Evolutionary conservation across 805 yeast genomes (phyloP).

Genomic region (Nakazawaea ishiwadae): DNA sequence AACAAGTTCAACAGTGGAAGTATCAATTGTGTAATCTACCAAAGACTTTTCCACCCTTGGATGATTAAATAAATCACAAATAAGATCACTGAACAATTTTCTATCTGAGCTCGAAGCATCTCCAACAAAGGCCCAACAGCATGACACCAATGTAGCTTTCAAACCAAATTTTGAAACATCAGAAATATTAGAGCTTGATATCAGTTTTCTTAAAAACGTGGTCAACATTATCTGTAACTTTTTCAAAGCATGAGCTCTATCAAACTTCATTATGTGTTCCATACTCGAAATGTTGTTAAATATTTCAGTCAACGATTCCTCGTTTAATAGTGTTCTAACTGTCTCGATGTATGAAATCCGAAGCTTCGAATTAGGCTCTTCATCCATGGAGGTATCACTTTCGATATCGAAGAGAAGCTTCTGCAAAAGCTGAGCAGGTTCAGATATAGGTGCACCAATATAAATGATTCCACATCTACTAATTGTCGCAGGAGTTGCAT

Average conservation of each 20-base stretch:
- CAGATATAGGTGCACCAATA: slow-evolving; percentile 37
- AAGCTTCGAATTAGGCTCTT: neutral
- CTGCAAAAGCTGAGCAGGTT: slow-evolving; percentile 11
- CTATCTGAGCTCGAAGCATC: slow-evolving; percentile 40
- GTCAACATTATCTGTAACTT: slow-evolving; percentile 37
- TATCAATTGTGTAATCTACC: slow-evolving; percentile 38
- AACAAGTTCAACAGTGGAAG: slow-evolving; percentile 46
- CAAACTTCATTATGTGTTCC: slow-evolving; percentile 50
- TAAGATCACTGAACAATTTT: slow-evolving; percentile 23
- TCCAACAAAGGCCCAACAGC: slow-evolving; percentile 66
- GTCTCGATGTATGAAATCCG: neutral
- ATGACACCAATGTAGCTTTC: slow-evolving; percentile 32
- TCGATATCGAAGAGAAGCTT: slow-evolving; percentile 15
- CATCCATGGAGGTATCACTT: neutral
- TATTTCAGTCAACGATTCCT: slow-evolving; percentile 17
- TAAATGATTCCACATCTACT: slow-evolving; percentile 90
- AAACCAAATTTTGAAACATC: slow-evolving; percentile 26
- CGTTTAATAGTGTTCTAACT: neutral
- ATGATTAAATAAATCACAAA: slow-evolving; percentile 16
- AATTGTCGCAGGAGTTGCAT: slow-evolving; percentile 87
- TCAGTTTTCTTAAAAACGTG: slow-evolving; percentile 27
- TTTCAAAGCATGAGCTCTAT: slow-evolving; percentile 29
- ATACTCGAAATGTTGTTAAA: slow-evolving; percentile 23
- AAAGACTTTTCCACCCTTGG: slow-evolving; percentile 16
- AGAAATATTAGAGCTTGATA: slow-evolving; percentile 17